Percentiles rank a stretch among this genome's conserved stretches.
Evolutionary conservation across 2,329 filamentous ascomycete species (phyloP).

Genomic region (Taxawa tesnikishii): DNA sequence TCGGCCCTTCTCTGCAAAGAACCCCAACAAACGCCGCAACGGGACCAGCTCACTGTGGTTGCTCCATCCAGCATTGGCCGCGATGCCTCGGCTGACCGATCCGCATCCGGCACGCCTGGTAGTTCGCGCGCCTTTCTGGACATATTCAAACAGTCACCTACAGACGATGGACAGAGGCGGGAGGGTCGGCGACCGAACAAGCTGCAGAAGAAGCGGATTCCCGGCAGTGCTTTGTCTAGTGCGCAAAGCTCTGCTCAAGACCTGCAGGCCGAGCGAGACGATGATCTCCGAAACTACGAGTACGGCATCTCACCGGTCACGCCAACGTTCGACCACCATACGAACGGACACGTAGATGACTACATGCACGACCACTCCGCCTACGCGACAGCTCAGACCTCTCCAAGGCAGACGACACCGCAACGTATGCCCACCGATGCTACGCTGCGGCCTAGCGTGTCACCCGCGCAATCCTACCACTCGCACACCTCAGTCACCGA

Average conservation of each 20-base stretch:
- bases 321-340: conserved; percentile 10
- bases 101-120: conserved; percentile 13
- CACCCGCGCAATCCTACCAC: conserved; percentile 64
- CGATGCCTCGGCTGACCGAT: conserved; percentile 14
- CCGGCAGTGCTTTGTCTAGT: conserved; percentile 67
- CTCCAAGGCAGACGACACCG: conserved; percentile 47
- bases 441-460: conserved; percentile 53
- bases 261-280: conserved; percentile 18
- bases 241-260: conserved; percentile 85
- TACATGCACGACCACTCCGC: conserved; percentile 23
- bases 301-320: conserved; percentile 18
- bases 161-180: conserved; percentile 45
- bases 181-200: conserved; percentile 69
- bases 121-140: conserved; percentile 37
- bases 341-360: conserved; percentile 13
- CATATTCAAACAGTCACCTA: conserved; percentile 59
- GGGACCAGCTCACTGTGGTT: conserved; percentile 10
- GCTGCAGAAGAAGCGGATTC: conserved; percentile 75
- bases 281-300: conserved; percentile 16
- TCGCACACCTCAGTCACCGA: conserved; percentile 63
- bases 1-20: conserved; percentile 13
- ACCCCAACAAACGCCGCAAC: conserved; percentile 16
- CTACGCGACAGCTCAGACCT: conserved; percentile 22
- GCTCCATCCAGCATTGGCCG: conserved; percentile 11
- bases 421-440: conserved; percentile 51